These are phyloP conservation scores for Haberlea rhodopensis DNA, from an alignment of 257 asterid genomes.

Conservation along the genomic window DNA sequence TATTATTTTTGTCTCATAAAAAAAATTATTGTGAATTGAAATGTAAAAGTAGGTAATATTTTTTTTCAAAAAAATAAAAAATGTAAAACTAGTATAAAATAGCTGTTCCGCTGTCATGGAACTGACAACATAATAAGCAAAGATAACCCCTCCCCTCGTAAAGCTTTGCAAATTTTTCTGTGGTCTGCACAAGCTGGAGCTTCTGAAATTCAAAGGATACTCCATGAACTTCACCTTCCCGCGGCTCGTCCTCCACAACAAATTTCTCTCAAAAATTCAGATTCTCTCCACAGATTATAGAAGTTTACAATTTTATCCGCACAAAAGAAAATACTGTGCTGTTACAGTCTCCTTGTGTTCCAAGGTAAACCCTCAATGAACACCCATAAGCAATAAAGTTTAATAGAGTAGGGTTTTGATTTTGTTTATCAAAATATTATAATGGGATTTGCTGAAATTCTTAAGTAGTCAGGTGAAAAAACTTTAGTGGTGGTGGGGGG, in stretches of 20 bases:
- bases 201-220: not conserved
- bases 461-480: slow-evolving; percentile 55
- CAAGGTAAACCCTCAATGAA: slow-evolving; percentile 34
- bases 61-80: too few relatives aligned
- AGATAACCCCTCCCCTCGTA: too few relatives aligned
- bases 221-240: slow-evolving; percentile 37
- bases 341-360: slow-evolving; percentile 39
- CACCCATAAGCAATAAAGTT: not conserved
- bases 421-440: not conserved
- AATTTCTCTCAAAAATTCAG: slow-evolving; percentile 35
- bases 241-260: slow-evolving; percentile 33
- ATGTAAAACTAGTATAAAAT: too few relatives aligned
- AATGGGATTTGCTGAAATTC: slow-evolving; percentile 6
- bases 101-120: too few relatives aligned
- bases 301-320: slow-evolving; percentile 30
- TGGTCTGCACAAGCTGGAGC: not conserved
- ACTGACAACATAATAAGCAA: too few relatives aligned
- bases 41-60: too few relatives aligned
- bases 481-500: slow-evolving; percentile 81
- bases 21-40: too few relatives aligned
- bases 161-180: too few relatives aligned
- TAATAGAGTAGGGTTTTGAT: not conserved
- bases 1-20: too few relatives aligned
- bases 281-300: slow-evolving; percentile 21
- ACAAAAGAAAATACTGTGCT: slow-evolving; percentile 38